Conservation (phyloP, 805 yeast species). For the Lipomyces starkeyi region DNA sequence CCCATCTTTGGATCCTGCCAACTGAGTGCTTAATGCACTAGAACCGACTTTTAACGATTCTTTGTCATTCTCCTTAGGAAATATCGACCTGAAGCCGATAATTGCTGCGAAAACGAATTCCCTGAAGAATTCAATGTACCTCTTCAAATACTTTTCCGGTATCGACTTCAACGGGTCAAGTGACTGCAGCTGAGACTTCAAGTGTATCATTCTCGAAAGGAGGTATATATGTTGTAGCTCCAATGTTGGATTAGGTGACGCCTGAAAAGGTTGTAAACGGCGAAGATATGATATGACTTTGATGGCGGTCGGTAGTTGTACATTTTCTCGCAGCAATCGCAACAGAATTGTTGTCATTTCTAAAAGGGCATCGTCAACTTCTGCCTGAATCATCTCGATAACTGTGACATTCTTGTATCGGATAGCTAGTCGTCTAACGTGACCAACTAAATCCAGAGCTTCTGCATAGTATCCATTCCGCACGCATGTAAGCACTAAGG, state of each 20-base stretch:
- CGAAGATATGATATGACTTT: conserved; percentile 78
- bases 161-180: conserved; percentile 62
- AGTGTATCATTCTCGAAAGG: conserved; percentile 71
- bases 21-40: neutral
- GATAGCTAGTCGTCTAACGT: conserved; percentile 68
- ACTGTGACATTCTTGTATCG: conserved; percentile 68
- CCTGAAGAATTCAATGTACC: conserved; percentile 82
- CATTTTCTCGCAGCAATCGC: conserved; percentile 70
- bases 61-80: conserved; percentile 50
- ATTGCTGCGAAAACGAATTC: conserved; percentile 80
- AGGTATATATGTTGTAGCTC: conserved; percentile 63
- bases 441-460: conserved; percentile 81
- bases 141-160: conserved; percentile 68
- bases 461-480: conserved; percentile 86
- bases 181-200: conserved; percentile 63
- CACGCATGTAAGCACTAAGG: conserved; percentile 82
- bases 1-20: neutral
- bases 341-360: conserved; percentile 75
- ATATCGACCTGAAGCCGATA: conserved; percentile 67
- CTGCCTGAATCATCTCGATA: conserved; percentile 59
- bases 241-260: conserved; percentile 41
- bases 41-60: conserved; percentile 8
- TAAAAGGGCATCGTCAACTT: conserved; percentile 56
- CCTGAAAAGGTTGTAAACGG: conserved; percentile 54
- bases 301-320: conserved; percentile 77